A percentile compares a stretch with the other conserved stretches of the same genome.
These are phyloP conservation scores for Lasiosphaeria hispida DNA, from an alignment of 495 filamentous ascomycete genomes.

Conservation along the genomic window DNA sequence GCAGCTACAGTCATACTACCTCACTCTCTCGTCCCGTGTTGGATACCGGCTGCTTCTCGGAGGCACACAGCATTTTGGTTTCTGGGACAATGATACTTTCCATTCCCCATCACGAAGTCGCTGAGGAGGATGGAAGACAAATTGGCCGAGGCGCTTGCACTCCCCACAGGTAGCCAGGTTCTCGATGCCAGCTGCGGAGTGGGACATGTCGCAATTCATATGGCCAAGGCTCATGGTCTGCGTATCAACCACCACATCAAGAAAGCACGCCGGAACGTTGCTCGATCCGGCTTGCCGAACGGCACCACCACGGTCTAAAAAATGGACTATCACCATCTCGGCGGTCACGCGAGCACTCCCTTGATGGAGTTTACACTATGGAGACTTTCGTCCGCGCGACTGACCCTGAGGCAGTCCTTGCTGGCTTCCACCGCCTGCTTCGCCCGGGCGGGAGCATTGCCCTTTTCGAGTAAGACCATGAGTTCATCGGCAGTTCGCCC, in stretches of 20 bases:
- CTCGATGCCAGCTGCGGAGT: conserved; percentile 55
- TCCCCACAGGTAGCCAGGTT: conserved; percentile 40
- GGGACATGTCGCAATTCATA: conserved; percentile 47
- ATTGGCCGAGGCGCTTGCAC: conserved; percentile 35
- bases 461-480: conserved; percentile 54
- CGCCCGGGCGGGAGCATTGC: conserved; percentile 48
- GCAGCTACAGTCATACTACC: conserved; percentile 28
- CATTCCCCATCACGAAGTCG: conserved; percentile 44
- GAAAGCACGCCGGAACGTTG: conserved; percentile 44
- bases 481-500: conserved; percentile 11
- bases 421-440: conserved; percentile 49
- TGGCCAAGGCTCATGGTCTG: conserved; percentile 40
- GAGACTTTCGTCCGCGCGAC: conserved; percentile 59
- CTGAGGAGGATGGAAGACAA: conserved; percentile 52
- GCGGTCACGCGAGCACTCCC: conserved; percentile 35
- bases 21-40: conserved; percentile 46
- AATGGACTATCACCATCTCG: conserved; percentile 56
- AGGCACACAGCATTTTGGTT: conserved; percentile 53
- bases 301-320: conserved; percentile 36
- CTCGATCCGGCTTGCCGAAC: conserved; percentile 35
- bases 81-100: conserved; percentile 46
- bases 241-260: conserved; percentile 46
- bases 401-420: conserved; percentile 45
- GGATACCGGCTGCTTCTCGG: conserved; percentile 51
- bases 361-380: conserved; percentile 59